Evolutionary conservation across 2,329 filamentous ascomycete genomes (phyloP).

Genomic region (Fusarium sp.): DNA sequence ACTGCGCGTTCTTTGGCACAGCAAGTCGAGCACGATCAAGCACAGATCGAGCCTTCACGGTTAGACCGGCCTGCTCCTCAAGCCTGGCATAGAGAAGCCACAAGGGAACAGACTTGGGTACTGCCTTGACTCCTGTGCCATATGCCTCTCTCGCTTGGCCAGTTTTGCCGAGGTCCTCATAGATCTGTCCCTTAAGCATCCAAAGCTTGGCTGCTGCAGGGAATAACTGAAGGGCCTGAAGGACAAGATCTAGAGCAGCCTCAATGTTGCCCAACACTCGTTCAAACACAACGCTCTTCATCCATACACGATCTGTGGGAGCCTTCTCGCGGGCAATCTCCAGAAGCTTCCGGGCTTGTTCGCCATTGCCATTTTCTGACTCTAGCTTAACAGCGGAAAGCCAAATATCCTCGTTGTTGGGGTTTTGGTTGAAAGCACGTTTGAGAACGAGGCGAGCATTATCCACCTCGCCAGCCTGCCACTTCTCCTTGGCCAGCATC

Average conservation of each 20-base stretch:
- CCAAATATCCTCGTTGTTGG: slow-evolving; percentile 98
- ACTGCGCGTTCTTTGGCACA: slow-evolving; percentile 81
- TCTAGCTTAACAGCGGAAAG: slow-evolving; percentile 95
- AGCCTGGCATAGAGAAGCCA: slow-evolving; percentile 91
- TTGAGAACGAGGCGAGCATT: slow-evolving; percentile 87
- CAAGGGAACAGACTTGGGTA: slow-evolving; percentile 82
- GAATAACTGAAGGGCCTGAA: slow-evolving; percentile 86
- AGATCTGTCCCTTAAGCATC: slow-evolving; percentile 99
- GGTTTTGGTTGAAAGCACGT: slow-evolving; percentile 92
- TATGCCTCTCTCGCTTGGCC: slow-evolving; percentile 92
- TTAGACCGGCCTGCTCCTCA: slow-evolving; percentile 83
- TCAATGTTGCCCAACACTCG: slow-evolving; percentile 83
- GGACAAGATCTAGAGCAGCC: slow-evolving; percentile 84
- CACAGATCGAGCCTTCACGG: slow-evolving; percentile 92
- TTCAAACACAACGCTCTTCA: slow-evolving; percentile 95
- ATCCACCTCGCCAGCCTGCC: slow-evolving; percentile 87
- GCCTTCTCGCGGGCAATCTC: slow-evolving; percentile 86
- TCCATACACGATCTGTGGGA: slow-evolving; percentile 95
- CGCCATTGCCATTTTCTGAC: slow-evolving; percentile 84
- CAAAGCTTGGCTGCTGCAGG: slow-evolving; percentile 88
- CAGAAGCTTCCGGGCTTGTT: slow-evolving; percentile 84
- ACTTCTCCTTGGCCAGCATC: slow-evolving; percentile 94
- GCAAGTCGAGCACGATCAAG: slow-evolving; percentile 91
- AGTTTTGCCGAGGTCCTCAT: slow-evolving; percentile 81
- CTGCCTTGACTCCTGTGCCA: slow-evolving; percentile 85